phyloP scores from a whole-genome alignment of 139 green algal species.

The Chlorella sp. region DNA sequence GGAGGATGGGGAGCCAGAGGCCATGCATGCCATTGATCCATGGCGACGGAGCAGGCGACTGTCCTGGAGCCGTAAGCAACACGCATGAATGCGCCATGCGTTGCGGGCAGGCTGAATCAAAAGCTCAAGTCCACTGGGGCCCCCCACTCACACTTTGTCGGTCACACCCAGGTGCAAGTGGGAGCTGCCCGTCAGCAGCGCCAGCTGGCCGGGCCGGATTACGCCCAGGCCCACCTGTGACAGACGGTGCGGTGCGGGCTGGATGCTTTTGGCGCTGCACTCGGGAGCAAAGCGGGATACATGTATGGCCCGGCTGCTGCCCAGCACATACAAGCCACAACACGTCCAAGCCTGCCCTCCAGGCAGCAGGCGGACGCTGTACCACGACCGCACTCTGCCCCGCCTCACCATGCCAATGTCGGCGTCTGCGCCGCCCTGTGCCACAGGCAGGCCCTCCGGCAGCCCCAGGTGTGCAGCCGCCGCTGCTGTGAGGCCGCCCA shows the following conservation, averaged over 20 bases:
- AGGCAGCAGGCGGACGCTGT: too few relatives aligned
- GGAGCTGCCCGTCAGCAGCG: constrained; percentile 81
- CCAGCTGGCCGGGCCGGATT: constrained; percentile 71
- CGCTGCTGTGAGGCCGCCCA: constrained; percentile 66
- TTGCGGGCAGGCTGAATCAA: too few relatives aligned
- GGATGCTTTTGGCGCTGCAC: too few relatives aligned
- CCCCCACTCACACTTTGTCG: constrained; percentile 23
- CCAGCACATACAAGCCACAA: too few relatives aligned
- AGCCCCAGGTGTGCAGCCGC: constrained; percentile 74
- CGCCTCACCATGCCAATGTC: constrained; percentile 67
- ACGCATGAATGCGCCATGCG: neutral
- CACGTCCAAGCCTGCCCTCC: too few relatives aligned
- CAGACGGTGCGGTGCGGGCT: too few relatives aligned
- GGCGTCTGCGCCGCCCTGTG: constrained; percentile 58
- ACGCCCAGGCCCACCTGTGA: constrained; percentile 71
- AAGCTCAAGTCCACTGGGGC: neutral
- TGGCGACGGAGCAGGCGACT: too few relatives aligned
- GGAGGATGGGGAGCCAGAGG: neutral
- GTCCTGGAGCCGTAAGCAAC: too few relatives aligned
- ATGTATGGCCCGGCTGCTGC: too few relatives aligned
- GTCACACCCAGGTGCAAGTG: constrained; percentile 82
- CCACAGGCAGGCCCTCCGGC: constrained; percentile 65
- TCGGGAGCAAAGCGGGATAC: too few relatives aligned
- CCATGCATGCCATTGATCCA: too few relatives aligned
- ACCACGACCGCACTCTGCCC: too few relatives aligned